Evolutionary conservation across 1,139 yeast species (phyloP).

Genomic region (Candida gigantensis): DNA sequence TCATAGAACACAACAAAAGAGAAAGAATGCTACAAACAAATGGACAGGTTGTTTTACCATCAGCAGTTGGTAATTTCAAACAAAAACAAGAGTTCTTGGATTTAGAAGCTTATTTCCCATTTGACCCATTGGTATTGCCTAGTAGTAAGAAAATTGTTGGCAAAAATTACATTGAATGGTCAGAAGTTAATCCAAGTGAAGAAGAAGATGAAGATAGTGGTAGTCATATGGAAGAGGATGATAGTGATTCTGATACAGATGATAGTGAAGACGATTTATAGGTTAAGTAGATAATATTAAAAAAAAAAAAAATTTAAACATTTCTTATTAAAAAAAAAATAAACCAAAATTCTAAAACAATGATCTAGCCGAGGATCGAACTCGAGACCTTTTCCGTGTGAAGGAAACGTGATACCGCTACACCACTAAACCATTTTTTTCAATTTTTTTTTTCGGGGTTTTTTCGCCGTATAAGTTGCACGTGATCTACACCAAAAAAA

Average conservation of each 20-base stretch:
- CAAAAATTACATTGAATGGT: slow-evolving; percentile 78
- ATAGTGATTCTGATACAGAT: slow-evolving; percentile 29
- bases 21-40: slow-evolving; percentile 50
- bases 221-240: slow-evolving; percentile 52
- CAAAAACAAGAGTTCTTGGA: slow-evolving; percentile 80
- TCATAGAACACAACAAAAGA: slow-evolving; percentile 85
- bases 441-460: neutral
- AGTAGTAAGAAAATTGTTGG: slow-evolving; percentile 53
- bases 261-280: slow-evolving; percentile 15
- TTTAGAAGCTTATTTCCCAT: slow-evolving; percentile 91
- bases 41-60: slow-evolving; percentile 26
- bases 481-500: too few relatives aligned
- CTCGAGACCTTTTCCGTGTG: slow-evolving; percentile 43
- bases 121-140: slow-evolving; percentile 84
- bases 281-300: slow-evolving; percentile 17
- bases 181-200: slow-evolving; percentile 44
- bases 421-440: slow-evolving; percentile 34
- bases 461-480: too few relatives aligned
- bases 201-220: slow-evolving; percentile 54
- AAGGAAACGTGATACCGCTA: slow-evolving; percentile 44
- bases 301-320: slow-evolving; percentile 13
- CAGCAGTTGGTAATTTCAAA: slow-evolving; percentile 42
- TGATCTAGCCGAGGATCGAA: slow-evolving; percentile 45
- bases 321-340: too few relatives aligned
- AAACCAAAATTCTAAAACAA: too few relatives aligned